Evolutionary conservation across 257 asterid species (phyloP), one percentile per base, ranked within the genome.

Genomic region (Solanum sitiens): DNA sequence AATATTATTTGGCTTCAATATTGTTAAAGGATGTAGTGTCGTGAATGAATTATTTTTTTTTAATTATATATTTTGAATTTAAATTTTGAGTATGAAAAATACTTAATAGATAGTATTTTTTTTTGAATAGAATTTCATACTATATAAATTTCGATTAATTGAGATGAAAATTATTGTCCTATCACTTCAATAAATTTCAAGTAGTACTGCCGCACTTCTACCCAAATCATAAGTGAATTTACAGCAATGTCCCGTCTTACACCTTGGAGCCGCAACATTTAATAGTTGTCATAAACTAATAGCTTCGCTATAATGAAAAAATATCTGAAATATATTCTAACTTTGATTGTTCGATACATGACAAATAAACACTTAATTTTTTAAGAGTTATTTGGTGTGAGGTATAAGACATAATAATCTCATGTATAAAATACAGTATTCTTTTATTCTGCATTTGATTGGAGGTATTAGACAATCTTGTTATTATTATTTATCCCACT

Each of bases 1-100:
- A 27, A 27, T 27, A 27, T 27, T 27, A 27, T 27, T 27, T 27
- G 30, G 1, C 30, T 27, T 1, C 30, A 27, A 27, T 1, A 1
- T 27, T 27, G 30, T 35, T 16, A 18, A 53, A 18, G 11, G 0
- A 53, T 6, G 23, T 53, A 2, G 63, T 53, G 2, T 0, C 2
- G 1, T 7, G 2, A 0, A 56, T 56, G 0, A 18, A 0, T 18
- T 18, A 2, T 18, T 0, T 2, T 0, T 53, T 0, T 18, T 18
- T 18, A 18, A 56, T 18, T 56, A 7, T 6, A 2, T 16, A 53
- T 53, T 0, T 53, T 1, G 1, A 53, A 0, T 53, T 1, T 18
- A 0, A 53, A 53, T 0, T 53, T 7, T 16, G 0, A 18, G 2
- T 53, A 53, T 53, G 30, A 0, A 53, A 53, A 0, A 16, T 53